These are phyloP conservation scores for Fusarium falciforme DNA, from an alignment of 2,329 filamentous ascomycete genomes.

Conservation along the genomic window DNA sequence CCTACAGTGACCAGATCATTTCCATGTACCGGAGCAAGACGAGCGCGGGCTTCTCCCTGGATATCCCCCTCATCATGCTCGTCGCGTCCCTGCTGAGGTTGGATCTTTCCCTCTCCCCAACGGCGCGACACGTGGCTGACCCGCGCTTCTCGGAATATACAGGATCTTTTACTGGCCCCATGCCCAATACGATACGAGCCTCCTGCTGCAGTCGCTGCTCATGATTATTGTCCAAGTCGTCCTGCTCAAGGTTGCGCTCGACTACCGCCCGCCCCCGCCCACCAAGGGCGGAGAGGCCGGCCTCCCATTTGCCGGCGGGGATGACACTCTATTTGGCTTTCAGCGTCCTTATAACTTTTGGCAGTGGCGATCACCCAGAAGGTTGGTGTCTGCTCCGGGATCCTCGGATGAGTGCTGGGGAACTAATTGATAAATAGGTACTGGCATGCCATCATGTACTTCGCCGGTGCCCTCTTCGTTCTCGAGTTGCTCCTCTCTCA, in stretches of 20 bases:
- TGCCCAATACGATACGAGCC: constrained; percentile 70
- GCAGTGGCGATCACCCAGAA: constrained; percentile 81
- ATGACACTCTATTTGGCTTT: constrained; percentile 51
- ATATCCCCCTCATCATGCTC: constrained; percentile 79
- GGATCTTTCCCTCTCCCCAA: constrained; percentile 20
- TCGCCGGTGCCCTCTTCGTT: constrained; percentile 69
- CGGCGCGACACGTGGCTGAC: constrained; percentile 29
- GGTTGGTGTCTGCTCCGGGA: constrained; percentile 57
- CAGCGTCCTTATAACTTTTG: constrained; percentile 81
- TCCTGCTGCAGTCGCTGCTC: constrained; percentile 73
- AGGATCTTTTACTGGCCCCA: constrained; percentile 79
- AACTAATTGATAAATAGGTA: constrained; percentile 61
- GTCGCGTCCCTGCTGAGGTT: constrained; percentile 75
- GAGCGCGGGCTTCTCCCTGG: constrained; percentile 76
- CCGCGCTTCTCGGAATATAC: constrained; percentile 27
- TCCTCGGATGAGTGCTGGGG: background rate
- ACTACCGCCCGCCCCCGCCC: constrained; percentile 71
- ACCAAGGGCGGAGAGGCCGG: constrained; percentile 70
- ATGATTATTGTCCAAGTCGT: constrained; percentile 73
- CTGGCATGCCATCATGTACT: constrained; percentile 81
- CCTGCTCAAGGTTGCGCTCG: constrained; percentile 75
- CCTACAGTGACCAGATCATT: constrained; percentile 73
- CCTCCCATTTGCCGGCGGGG: constrained; percentile 69
- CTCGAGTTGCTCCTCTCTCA: constrained; percentile 76
- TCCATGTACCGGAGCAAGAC: constrained; percentile 73